Evolutionary conservation across 2,329 filamentous ascomycete genomes (phyloP), one percentile per base, ranked within the genome.

Genomic region (Calonectria pseudoreteaudii): DNA sequence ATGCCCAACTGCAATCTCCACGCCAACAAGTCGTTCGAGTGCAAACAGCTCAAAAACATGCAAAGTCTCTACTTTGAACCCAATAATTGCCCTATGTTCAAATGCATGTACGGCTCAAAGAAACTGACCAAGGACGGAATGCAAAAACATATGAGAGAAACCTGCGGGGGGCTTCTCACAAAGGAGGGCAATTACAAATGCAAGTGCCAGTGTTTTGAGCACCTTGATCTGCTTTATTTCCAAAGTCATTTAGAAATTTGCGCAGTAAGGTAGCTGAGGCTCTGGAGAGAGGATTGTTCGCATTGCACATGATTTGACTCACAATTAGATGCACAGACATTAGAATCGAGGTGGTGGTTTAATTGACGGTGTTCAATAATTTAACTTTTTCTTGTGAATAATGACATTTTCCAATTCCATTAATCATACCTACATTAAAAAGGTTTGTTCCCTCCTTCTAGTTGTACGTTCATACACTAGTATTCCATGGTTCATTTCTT

Each of bases 181-280:
- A 11, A 20, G 2, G 13, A 0, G 1, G n/a, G n/a, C n/a, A 47
- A 47, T 23, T 47, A 47, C 10, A 23, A 20, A 5, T 47, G 44
- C 44, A 47, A 47, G n/a, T 47, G 44, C 10, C 20, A n/a, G 44
- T 11, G 1, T 23, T 47, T 47, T 23, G 44, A 47, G 9, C 20
- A 47, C 44, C 44, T n/a, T 2, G 44, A 47, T 23, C n/a, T 47
- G 8, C 20, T 23, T 11, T 1, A 9, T 23, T 47, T 47, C 4
- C 20, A 47, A 9, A 5, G 1, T 13, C 44, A 47, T 47, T 23
- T 47, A 2, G 3, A 13, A 23, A 6, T 13, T 47, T 47, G 44
- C n/a, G 3, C 2, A 1, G 10, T 5, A 11, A 13, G 10, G 1
- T 47, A 23, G 4, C 18, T 5, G 18, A 13, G n/a, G 5, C 10